Percentiles rank a stretch among this genome's conserved stretches.
Evolutionary conservation across 129 eudicot genomes (phyloP).

Genomic region (Chrysanthemum lavandulifolium): DNA sequence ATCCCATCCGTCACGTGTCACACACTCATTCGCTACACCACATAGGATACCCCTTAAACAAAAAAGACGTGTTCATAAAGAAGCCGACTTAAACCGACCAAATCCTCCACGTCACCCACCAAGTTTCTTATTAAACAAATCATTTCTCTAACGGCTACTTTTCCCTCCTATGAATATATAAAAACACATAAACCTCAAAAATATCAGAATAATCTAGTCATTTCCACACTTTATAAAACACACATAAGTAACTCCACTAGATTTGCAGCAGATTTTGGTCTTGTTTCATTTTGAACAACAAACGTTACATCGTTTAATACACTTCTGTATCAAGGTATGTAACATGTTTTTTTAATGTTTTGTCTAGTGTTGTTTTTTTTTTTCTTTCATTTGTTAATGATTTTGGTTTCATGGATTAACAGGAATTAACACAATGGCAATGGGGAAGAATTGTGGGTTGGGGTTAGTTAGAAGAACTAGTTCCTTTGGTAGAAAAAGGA

Average conservation of each 20-base stretch:
- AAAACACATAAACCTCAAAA: constrained; percentile 4
- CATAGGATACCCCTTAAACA: constrained; percentile 19
- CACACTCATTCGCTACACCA: not conserved
- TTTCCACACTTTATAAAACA: constrained; percentile 26
- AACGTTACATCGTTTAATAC: constrained; percentile 22
- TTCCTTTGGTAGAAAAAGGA: constrained; percentile 81
- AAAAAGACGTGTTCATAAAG: constrained; percentile 38
- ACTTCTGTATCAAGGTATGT: constrained; percentile 23
- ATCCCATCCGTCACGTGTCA: constrained; percentile 39
- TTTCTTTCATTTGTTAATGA: too few relatives aligned
- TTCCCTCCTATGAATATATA: constrained; percentile 18
- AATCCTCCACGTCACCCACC: constrained; percentile 36
- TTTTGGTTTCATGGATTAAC: too few relatives aligned
- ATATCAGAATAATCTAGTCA: constrained; percentile 28
- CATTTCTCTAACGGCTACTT: constrained; percentile 45
- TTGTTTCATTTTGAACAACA: constrained; percentile 32
- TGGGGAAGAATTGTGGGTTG: constrained; percentile 41
- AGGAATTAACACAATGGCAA: not conserved
- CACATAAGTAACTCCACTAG: constrained; percentile 15
- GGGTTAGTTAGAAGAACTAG: constrained; percentile 46
- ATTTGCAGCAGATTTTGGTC: constrained; percentile 20
- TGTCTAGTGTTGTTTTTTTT: too few relatives aligned
- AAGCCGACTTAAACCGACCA: constrained; percentile 50
- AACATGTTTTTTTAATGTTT: not conserved
- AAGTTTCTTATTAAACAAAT: constrained; percentile 11